These are phyloP conservation scores for Mangifera indica DNA, from an alignment of 345 rosid genomes.

Conservation along the genomic window DNA sequence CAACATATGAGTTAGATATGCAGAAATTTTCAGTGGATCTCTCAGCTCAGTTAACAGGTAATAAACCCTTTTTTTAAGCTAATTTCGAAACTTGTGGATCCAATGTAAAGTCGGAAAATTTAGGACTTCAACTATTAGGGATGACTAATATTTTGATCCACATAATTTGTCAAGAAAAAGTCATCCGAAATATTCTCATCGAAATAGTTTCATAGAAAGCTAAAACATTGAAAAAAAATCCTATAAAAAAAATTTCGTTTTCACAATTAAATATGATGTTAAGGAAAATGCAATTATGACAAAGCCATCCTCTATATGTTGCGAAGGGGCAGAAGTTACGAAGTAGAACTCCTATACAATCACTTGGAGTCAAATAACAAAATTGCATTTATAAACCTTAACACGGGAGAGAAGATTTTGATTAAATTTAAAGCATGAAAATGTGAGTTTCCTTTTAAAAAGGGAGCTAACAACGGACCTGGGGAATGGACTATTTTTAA, in stretches of 20 bases:
- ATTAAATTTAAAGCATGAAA: constrained; percentile 2
- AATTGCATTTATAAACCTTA: constrained; percentile 7
- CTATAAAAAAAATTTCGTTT: background rate
- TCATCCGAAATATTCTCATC: background rate
- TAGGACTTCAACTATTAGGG: background rate
- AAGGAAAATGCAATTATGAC: no score
- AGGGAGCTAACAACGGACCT: constrained; percentile 44
- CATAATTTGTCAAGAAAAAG: background rate
- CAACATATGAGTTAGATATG: constrained; percentile 5
- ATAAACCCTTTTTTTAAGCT: background rate
- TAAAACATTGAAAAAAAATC: no score
- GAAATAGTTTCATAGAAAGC: background rate
- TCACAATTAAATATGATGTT: background rate
- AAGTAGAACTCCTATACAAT: background rate
- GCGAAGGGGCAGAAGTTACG: background rate
- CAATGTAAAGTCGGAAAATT: background rate
- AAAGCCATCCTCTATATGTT: background rate
- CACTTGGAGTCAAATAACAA: background rate
- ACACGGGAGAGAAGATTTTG: background rate
- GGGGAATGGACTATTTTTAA: constrained; percentile 89
- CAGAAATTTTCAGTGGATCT: background rate
- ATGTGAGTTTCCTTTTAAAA: background rate
- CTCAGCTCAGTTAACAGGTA: background rate
- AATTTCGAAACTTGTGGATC: no score
- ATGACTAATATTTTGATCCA: background rate